Percentiles rank a stretch among this genome's conserved stretches.
Conservation (phyloP, 73 alveolate species). For the Tetrahymena elliotti region DNA sequence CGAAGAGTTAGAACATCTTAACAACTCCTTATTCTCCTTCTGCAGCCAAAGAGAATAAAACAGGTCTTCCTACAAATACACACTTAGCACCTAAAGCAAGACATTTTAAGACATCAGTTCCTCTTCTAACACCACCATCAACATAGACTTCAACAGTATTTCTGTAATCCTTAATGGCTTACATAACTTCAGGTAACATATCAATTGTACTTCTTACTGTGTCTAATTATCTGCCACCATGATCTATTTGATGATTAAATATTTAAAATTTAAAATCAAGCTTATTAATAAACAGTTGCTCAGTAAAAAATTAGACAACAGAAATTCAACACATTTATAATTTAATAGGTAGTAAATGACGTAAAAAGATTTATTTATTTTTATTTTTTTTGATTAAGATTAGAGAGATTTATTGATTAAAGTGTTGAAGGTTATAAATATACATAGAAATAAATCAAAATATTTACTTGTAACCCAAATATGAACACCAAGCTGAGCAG, state of each 20-base stretch:
- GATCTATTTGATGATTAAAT: constrained; percentile 17
- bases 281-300: not conserved
- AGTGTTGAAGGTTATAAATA: not conserved
- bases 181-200: constrained; percentile 32
- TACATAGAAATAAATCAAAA: not conserved
- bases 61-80: constrained; percentile 88
- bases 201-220: constrained; percentile 72
- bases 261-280: not conserved
- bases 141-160: constrained; percentile 52
- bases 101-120: constrained; percentile 80
- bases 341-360: not conserved
- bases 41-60: constrained; percentile 57
- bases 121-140: constrained; percentile 93
- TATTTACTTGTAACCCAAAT: constrained; percentile 62
- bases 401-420: not conserved
- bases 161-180: constrained; percentile 25
- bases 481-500: constrained; percentile 59
- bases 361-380: not conserved
- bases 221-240: constrained; percentile 85
- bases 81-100: constrained; percentile 84
- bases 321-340: not conserved
- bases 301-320: not conserved
- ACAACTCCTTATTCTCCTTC: constrained; percentile 70
- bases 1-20: constrained; percentile 48
- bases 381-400: not conserved